Conservation (phyloP, 2,329 filamentous ascomycete genomes). For the Trichoderma oligosporum region DNA sequence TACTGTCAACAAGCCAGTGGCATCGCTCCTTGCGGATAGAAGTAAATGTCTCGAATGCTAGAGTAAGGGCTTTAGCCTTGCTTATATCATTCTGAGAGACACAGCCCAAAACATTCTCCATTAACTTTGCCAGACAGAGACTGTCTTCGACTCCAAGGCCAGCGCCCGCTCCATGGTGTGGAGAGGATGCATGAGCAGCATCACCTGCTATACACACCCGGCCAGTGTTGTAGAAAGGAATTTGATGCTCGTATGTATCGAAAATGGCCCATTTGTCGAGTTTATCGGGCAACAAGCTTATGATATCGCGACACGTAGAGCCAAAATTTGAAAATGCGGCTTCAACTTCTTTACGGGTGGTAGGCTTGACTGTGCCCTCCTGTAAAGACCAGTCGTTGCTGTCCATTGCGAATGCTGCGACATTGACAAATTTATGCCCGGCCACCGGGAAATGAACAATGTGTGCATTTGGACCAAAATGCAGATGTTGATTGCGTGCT, state of each 20-base stretch:
- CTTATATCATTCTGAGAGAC: no score
- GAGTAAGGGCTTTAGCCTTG: no score
- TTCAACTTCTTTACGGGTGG: neutral
- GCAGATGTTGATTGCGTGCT: neutral
- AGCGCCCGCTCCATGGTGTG: slow-evolving; percentile 28
- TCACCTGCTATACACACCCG: slow-evolving; percentile 26
- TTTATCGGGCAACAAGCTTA: no score
- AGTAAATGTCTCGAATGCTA: no score
- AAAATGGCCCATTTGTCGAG: slow-evolving; percentile 19
- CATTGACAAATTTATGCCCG: slow-evolving; percentile 7
- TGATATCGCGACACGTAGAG: no score
- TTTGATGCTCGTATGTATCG: slow-evolving; percentile 17
- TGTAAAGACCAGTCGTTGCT: slow-evolving; percentile 16
- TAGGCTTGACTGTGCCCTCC: no score
- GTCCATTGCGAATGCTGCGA: slow-evolving; percentile 4
- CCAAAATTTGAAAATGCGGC: no score
- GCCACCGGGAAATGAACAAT: slow-evolving; percentile 14
- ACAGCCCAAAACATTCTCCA: no score
- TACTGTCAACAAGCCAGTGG: no score
- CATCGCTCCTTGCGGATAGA: no score
- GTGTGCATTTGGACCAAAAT: slow-evolving; percentile 4
- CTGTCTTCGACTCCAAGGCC: slow-evolving; percentile 24
- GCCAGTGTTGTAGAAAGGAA: slow-evolving; percentile 21
- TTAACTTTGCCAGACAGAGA: neutral
- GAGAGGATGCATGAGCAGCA: slow-evolving; percentile 27